Evolutionary conservation across 257 asterid species (phyloP).

Genomic region (Fraxinus excelsior): DNA sequence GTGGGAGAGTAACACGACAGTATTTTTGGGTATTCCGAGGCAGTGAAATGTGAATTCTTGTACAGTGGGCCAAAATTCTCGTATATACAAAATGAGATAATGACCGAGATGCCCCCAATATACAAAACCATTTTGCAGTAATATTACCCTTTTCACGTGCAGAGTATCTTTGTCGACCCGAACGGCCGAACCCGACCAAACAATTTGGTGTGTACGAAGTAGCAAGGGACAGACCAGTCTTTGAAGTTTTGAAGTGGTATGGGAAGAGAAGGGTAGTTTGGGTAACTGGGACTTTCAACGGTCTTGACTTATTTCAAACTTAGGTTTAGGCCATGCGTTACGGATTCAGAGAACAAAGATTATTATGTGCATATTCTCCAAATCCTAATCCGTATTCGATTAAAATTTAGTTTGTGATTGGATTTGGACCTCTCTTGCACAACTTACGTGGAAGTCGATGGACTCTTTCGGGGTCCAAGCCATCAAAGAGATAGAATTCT

Average conservation of each 20-base stretch:
- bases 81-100: neutral
- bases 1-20: conserved; percentile 2
- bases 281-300: neutral
- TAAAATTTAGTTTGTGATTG: too few species aligned
- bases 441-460: too few species aligned
- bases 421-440: too few species aligned
- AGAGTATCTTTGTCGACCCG: conserved; percentile 2
- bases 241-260: neutral
- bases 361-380: too few species aligned
- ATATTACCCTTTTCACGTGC: conserved; percentile 9
- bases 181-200: neutral
- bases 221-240: neutral
- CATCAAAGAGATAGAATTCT: too few species aligned
- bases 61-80: conserved; percentile 56
- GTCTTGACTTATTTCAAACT: neutral
- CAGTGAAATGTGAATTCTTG: conserved; percentile 36
- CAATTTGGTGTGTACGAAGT: neutral
- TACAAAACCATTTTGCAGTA: conserved; percentile 4
- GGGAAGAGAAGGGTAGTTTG: neutral
- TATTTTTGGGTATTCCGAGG: conserved; percentile 29
- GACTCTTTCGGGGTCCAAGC: too few species aligned
- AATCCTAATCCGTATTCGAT: too few species aligned
- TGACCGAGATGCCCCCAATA: conserved; percentile 27
- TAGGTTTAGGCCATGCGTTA: neutral
- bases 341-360: neutral